A percentile compares a stretch with the other conserved stretches of the same genome.
These are phyloP conservation scores for Ballota nigra DNA, from an alignment of 257 asterid species.

Conservation along the genomic window DNA sequence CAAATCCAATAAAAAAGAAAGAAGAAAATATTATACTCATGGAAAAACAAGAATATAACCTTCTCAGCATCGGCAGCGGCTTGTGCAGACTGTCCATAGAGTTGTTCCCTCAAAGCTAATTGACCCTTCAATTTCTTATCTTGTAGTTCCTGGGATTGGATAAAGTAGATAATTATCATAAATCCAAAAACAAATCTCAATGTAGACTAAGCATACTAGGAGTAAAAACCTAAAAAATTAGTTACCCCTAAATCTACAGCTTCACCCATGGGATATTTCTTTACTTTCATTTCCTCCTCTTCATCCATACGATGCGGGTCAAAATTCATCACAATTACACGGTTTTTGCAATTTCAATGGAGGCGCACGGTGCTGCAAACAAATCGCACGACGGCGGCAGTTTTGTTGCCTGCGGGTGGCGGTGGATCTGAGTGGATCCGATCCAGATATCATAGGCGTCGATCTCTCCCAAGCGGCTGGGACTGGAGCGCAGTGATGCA, in stretches of 20 bases:
- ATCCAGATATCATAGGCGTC: too few relatives aligned
- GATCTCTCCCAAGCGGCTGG: too few relatives aligned
- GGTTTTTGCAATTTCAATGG: too few relatives aligned
- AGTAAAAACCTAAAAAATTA: background rate
- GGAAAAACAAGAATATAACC: slow-evolving; percentile 42
- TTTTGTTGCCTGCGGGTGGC: too few relatives aligned
- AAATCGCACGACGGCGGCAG: too few relatives aligned
- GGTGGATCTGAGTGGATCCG: too few relatives aligned
- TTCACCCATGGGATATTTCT: slow-evolving; percentile 80
- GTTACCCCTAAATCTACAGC: slow-evolving; percentile 68
- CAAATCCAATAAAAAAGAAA: background rate
- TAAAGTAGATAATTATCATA: slow-evolving; percentile 4
- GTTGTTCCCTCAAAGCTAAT: slow-evolving; percentile 66
- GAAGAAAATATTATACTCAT: background rate
- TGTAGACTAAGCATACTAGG: background rate
- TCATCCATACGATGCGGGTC: slow-evolving; percentile 46
- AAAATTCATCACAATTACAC: too few relatives aligned
- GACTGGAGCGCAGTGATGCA: too few relatives aligned
- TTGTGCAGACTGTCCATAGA: slow-evolving; percentile 71
- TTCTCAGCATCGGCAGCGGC: slow-evolving; percentile 88
- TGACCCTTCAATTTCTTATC: slow-evolving; percentile 92
- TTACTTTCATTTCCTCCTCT: slow-evolving; percentile 54
- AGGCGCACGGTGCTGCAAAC: too few relatives aligned
- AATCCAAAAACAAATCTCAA: background rate
- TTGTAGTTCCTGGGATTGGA: slow-evolving; percentile 42